phyloP scores from a whole-genome alignment of 192 early-diverging fungal species.

The Coemansia sp. region DNA sequence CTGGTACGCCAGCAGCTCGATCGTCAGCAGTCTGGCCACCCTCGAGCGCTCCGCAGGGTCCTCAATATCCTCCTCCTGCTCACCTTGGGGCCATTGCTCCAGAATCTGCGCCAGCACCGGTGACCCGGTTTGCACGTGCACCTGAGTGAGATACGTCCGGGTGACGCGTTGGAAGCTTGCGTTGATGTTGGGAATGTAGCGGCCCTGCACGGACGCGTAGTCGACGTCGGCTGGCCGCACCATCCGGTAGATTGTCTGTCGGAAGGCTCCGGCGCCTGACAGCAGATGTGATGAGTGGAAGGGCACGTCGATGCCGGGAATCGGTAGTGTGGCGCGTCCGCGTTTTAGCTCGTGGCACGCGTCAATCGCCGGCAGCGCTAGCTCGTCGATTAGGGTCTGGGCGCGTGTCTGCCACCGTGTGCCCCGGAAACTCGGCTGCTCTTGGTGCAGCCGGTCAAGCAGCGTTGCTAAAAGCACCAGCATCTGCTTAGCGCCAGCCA shows the following conservation, averaged over 20 bases:
- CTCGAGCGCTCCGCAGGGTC: slow-evolving; percentile 57
- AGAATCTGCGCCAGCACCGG: slow-evolving; percentile 69
- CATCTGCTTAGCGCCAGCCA: slow-evolving; percentile 77
- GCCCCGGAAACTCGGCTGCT: slow-evolving; percentile 8
- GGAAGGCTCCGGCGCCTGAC: slow-evolving; percentile 86
- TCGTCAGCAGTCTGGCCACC: slow-evolving; percentile 74
- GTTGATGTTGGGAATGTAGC: slow-evolving; percentile 96
- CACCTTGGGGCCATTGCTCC: slow-evolving; percentile 69
- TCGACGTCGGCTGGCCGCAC: slow-evolving; percentile 75
- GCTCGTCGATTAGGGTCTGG: neutral
- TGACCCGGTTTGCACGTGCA: slow-evolving; percentile 71
- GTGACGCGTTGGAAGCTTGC: slow-evolving; percentile 79
- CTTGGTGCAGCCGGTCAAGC: slow-evolving; percentile 77
- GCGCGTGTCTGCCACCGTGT: neutral
- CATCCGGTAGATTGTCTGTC: slow-evolving; percentile 74
- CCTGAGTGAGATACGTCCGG: slow-evolving; percentile 72
- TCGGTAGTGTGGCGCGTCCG: slow-evolving; percentile 84
- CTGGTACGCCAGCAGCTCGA: slow-evolving; percentile 92
- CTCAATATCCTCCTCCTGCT: slow-evolving; percentile 37
- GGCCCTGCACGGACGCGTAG: slow-evolving; percentile 64
- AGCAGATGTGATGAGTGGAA: slow-evolving; percentile 94
- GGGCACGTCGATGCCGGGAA: slow-evolving; percentile 92
- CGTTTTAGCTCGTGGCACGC: slow-evolving; percentile 62
- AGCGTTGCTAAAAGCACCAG: slow-evolving; percentile 73
- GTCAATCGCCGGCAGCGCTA: slow-evolving; percentile 62